Conservation (phyloP, 352 stramenopile species). For the Phytopythium montanum region DNA sequence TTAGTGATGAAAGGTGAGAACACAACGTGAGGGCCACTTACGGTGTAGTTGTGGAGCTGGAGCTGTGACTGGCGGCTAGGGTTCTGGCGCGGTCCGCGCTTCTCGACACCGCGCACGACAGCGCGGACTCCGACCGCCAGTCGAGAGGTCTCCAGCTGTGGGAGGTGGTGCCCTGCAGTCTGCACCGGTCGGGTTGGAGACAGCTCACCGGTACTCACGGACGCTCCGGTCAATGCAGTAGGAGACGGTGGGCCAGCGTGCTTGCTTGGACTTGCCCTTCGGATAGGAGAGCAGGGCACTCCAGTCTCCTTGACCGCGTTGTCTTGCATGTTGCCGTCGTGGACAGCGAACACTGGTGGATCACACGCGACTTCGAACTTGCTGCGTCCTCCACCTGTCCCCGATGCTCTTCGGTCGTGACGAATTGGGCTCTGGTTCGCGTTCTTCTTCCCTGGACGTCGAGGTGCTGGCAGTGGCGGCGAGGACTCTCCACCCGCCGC, state of each 20-base stretch:
- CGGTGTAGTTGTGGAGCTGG: slow-evolving; percentile 60
- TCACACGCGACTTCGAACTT: slow-evolving; percentile 48
- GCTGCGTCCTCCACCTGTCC: slow-evolving; percentile 10
- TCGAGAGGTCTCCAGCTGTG: slow-evolving; percentile 46
- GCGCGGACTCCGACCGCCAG: slow-evolving; percentile 51
- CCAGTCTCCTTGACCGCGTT: slow-evolving; percentile 14
- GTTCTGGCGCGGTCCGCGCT: slow-evolving; percentile 34
- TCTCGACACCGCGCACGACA: slow-evolving; percentile 49
- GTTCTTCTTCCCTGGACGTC: slow-evolving; percentile 11
- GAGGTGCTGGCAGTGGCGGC: slow-evolving; percentile 2
- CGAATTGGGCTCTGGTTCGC: background rate
- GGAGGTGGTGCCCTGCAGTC: slow-evolving; percentile 29
- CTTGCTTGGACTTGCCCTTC: slow-evolving; percentile 8
- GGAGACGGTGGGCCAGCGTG: background rate
- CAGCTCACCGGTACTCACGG: background rate
- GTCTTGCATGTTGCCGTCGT: slow-evolving; percentile 26
- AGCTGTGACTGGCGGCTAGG: slow-evolving; percentile 54
- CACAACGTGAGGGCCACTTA: slow-evolving; percentile 14
- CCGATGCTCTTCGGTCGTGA: slow-evolving; percentile 3
- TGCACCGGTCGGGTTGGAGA: slow-evolving; percentile 12
- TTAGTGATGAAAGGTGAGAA: background rate
- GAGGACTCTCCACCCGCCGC: background rate
- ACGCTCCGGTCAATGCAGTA: background rate
- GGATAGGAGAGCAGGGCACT: slow-evolving; percentile 31
- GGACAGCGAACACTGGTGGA: slow-evolving; percentile 25